These are phyloP conservation scores for Chrysosporium queenslandicum DNA, from an alignment of 2,329 filamentous ascomycete genomes.

Conservation along the genomic window DNA sequence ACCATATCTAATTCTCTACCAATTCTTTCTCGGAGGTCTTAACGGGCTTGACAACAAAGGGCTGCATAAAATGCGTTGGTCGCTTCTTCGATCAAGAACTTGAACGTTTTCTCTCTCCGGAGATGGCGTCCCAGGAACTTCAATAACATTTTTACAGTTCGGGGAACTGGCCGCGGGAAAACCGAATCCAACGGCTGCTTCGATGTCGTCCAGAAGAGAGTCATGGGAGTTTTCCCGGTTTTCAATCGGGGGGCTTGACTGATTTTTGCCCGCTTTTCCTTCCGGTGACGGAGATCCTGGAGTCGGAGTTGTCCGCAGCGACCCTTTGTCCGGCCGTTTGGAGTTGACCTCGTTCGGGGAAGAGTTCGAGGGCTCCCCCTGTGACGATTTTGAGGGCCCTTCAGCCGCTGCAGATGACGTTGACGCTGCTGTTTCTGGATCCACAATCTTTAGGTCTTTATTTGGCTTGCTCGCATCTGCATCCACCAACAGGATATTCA, in stretches of 20 bases:
- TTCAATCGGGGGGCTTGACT: not conserved
- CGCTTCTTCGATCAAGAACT: not conserved
- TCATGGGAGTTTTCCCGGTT: not conserved
- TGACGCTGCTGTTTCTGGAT: not conserved
- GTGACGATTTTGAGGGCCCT: not conserved
- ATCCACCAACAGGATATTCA: conserved; percentile 15
- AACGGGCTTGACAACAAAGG: not conserved
- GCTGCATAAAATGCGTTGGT: not conserved
- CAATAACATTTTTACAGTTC: not conserved
- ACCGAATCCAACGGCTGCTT: not conserved
- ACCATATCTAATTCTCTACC: not conserved
- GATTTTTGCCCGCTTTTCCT: not conserved
- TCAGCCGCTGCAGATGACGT: not conserved
- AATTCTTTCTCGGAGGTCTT: not conserved
- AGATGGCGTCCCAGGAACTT: conserved; percentile 4
- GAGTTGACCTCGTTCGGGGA: not conserved
- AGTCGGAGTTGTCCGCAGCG: not conserved
- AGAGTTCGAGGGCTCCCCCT: not conserved
- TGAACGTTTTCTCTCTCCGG: not conserved
- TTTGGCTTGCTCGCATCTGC: not conserved
- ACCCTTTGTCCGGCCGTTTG: not conserved
- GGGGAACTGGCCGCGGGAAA: not conserved
- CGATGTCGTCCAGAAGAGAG: conserved; percentile 1
- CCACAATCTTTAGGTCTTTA: not conserved
- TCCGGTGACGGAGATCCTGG: not conserved